phyloP scores from a whole-genome alignment of 495 filamentous ascomycete genomes.

The Usnea hakonensis region DNA sequence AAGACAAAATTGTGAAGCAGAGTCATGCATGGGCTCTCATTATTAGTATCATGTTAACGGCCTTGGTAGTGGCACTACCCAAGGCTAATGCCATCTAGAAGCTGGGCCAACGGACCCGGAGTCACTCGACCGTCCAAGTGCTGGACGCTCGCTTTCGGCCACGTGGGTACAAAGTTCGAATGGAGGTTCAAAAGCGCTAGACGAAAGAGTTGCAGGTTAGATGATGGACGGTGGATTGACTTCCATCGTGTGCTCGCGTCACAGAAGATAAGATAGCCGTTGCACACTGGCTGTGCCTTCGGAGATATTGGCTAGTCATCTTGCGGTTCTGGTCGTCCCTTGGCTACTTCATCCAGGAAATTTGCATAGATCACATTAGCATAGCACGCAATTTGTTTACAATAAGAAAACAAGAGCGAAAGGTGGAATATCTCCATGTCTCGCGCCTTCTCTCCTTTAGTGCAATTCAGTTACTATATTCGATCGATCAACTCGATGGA shows the following conservation, averaged over 20 bases:
- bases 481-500: no score
- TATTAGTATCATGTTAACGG: constrained; percentile 23
- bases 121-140: not conserved
- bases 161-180: not conserved
- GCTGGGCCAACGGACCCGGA: not conserved
- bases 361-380: not conserved
- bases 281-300: not conserved
- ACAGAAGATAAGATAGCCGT: not conserved
- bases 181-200: not conserved
- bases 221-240: not conserved
- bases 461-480: not conserved
- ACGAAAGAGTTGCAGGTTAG: not conserved
- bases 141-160: constrained; percentile 6
- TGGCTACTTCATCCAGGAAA: not conserved
- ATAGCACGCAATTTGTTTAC: not conserved
- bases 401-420: no score
- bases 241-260: not conserved
- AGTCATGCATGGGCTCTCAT: constrained; percentile 23
- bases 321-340: not conserved
- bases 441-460: not conserved
- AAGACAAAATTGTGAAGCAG: constrained; percentile 28
- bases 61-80: constrained; percentile 25
- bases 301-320: constrained; percentile 6
- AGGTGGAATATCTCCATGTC: not conserved
- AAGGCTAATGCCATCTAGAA: constrained; percentile 15